Percentiles rank a stretch among this genome's conserved stretches.
phyloP scores from a whole-genome alignment of 495 filamentous ascomycete genomes.

The Pyrenula massariospora region DNA sequence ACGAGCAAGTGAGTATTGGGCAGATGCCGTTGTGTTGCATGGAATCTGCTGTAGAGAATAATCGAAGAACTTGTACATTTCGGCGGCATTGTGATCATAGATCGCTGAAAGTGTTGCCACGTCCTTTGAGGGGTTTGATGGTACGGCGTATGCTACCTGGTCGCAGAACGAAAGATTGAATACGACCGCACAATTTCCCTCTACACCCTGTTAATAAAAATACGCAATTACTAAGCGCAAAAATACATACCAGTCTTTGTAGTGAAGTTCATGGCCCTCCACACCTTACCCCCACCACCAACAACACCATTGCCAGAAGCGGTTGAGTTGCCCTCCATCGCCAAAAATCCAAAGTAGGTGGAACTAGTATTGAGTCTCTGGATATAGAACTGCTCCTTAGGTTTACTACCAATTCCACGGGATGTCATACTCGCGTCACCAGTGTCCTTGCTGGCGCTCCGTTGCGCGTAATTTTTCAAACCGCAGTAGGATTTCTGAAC shows the following conservation, averaged over 20 bases:
- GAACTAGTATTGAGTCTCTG: slow-evolving; percentile 57
- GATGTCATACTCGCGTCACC: slow-evolving; percentile 55
- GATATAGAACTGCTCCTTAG: slow-evolving; percentile 80
- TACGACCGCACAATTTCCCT: slow-evolving; percentile 70
- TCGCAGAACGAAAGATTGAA: slow-evolving; percentile 76
- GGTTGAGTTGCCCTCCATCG: slow-evolving; percentile 45
- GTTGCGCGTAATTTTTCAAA: slow-evolving; percentile 47
- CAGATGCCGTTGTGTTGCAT: slow-evolving; percentile 60
- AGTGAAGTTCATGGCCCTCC: slow-evolving; percentile 48
- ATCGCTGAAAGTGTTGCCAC: slow-evolving; percentile 40
- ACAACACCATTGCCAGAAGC: slow-evolving; percentile 34
- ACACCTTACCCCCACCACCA: slow-evolving; percentile 63
- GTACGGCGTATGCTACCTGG: slow-evolving; percentile 82
- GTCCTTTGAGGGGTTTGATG: slow-evolving; percentile 43
- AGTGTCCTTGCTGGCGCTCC: slow-evolving; percentile 39
- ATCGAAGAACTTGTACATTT: slow-evolving; percentile 60
- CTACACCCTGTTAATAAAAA: slow-evolving; percentile 22
- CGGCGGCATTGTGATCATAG: slow-evolving; percentile 55
- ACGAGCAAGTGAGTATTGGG: slow-evolving; percentile 68
- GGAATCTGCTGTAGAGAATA: slow-evolving; percentile 74
- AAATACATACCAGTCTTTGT: slow-evolving; percentile 61
- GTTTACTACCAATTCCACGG: slow-evolving; percentile 44
- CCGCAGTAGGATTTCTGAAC: slow-evolving; percentile 67
- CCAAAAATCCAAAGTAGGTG: slow-evolving; percentile 60
- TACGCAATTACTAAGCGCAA: slow-evolving; percentile 10